Evolutionary conservation across 352 stramenopile genomes (phyloP).

Genomic region (Globisporangium nunn): DNA sequence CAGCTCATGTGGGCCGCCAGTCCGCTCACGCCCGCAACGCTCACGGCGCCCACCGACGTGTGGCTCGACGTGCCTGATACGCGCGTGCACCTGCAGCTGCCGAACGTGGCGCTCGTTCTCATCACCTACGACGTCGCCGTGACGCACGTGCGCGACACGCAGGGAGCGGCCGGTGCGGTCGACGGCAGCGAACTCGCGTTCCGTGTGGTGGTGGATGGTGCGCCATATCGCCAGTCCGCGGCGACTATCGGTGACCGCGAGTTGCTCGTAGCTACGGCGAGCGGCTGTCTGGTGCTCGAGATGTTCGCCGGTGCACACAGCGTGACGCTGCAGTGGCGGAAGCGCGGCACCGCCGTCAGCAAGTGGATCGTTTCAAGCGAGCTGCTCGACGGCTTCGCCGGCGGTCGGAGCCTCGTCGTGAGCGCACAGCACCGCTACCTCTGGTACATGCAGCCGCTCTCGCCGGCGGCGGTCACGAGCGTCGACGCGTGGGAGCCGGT

Average conservation of each 20-base stretch:
- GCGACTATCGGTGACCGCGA: constrained; percentile 58
- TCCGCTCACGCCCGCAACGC: constrained; percentile 30
- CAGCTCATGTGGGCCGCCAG: constrained; percentile 65
- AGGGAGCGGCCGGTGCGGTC: constrained; percentile 3
- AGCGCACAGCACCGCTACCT: constrained; percentile 65
- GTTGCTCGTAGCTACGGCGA: constrained; percentile 38
- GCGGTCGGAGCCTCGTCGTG: constrained; percentile 49
- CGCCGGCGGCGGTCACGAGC: constrained; percentile 24
- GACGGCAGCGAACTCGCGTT: constrained; percentile 57
- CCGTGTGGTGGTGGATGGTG: constrained; percentile 41
- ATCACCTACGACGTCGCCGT: constrained; percentile 70
- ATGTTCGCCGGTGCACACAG: constrained; percentile 36
- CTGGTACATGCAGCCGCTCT: constrained; percentile 59
- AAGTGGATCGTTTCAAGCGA: constrained; percentile 57
- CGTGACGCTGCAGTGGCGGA: constrained; percentile 66
- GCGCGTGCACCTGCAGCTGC: constrained; percentile 34
- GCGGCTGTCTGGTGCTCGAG: constrained; percentile 53
- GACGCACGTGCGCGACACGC: constrained; percentile 24
- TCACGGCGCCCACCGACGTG: constrained; percentile 22
- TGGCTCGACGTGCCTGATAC: constrained; percentile 63
- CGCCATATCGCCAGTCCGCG: constrained; percentile 58
- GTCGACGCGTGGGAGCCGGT: constrained; percentile 50
- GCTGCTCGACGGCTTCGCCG: constrained; percentile 60
- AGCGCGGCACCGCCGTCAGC: constrained; percentile 36
- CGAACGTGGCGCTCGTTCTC: constrained; percentile 49